These are phyloP conservation scores for Prosopis cineraria DNA, from an alignment of 306 rosid species.

Conservation along the genomic window DNA sequence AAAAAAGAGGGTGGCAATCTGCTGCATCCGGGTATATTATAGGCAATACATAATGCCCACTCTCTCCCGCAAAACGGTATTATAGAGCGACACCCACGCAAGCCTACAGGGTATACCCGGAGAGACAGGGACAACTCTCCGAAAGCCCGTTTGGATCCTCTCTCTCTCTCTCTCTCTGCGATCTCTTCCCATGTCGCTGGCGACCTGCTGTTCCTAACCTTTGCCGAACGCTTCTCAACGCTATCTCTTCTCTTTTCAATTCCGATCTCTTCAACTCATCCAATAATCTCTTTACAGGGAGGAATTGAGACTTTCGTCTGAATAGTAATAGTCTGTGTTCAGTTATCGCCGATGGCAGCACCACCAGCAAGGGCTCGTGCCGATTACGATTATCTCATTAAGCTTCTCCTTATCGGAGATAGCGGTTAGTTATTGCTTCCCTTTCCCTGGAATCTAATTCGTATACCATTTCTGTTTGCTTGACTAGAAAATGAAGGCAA, in stretches of 20 bases:
- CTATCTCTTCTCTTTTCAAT: not conserved
- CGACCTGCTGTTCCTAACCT: conserved; percentile 28
- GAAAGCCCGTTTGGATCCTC: conserved; percentile 37
- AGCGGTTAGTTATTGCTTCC: conserved; percentile 50
- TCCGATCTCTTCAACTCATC: conserved; percentile 16
- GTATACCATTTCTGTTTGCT: conserved; percentile 22
- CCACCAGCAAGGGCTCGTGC: conserved; percentile 75
- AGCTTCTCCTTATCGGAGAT: conserved; percentile 83
- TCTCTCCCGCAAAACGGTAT: not conserved
- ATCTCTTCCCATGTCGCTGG: conserved; percentile 37
- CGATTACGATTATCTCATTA: conserved; percentile 76
- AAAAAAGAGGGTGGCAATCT: not conserved
- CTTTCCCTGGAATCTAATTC: not conserved
- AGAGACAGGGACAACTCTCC: conserved; percentile 15
- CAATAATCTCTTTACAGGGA: conserved; percentile 1
- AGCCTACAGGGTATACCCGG: conserved; percentile 28
- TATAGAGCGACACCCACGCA: not conserved
- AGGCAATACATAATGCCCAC: not conserved
- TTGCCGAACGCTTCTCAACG: not conserved
- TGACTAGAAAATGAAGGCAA: conserved; percentile 18
- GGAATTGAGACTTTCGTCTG: conserved; percentile 6
- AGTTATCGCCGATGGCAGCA: conserved; percentile 59
- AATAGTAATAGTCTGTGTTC: conserved; percentile 27
- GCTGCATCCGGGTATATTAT: not conserved
- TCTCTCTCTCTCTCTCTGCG: conserved; percentile 26